phyloP scores from a whole-genome alignment of 371 early-diverging fungal genomes.

The Apophysomyces elegans region DNA sequence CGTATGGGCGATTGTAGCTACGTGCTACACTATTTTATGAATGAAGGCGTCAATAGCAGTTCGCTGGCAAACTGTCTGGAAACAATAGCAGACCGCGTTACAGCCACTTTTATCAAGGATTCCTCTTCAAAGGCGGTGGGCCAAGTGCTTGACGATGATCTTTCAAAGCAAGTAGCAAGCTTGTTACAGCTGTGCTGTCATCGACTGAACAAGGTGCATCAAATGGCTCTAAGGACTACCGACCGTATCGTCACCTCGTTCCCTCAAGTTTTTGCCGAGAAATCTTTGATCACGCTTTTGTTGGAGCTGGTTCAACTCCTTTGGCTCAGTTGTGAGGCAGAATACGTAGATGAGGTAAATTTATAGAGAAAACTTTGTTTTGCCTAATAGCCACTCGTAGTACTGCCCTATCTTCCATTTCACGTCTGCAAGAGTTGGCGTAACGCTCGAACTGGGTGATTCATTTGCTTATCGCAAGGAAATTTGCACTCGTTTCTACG shows the following conservation, averaged over 20 bases:
- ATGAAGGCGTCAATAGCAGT: constrained; percentile 78
- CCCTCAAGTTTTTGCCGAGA: constrained; percentile 80
- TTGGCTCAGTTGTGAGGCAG: constrained; percentile 83
- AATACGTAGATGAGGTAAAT: constrained; percentile 71
- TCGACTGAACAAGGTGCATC: constrained; percentile 69
- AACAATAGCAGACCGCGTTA: constrained; percentile 69
- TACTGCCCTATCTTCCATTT: constrained; percentile 79
- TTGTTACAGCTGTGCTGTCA: constrained; percentile 72
- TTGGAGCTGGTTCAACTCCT: constrained; percentile 79
- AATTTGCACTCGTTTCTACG: constrained; percentile 66
- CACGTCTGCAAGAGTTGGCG: constrained; percentile 62
- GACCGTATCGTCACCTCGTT: constrained; percentile 61
- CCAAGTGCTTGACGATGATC: constrained; percentile 52
- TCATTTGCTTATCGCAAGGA: constrained; percentile 76
- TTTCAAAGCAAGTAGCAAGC: constrained; percentile 60
- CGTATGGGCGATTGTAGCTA: constrained; percentile 70
- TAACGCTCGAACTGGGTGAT: constrained; percentile 79
- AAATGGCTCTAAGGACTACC: constrained; percentile 58
- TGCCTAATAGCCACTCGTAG: constrained; percentile 14
- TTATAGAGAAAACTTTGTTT: background rate
- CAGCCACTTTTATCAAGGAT: constrained; percentile 58
- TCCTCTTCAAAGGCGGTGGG: constrained; percentile 54
- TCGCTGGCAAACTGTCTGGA: constrained; percentile 75
- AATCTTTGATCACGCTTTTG: constrained; percentile 59
- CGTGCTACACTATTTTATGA: constrained; percentile 83